Evolutionary conservation across 352 stramenopile genomes (phyloP).

Genomic region (Phytophthora vignae): DNA sequence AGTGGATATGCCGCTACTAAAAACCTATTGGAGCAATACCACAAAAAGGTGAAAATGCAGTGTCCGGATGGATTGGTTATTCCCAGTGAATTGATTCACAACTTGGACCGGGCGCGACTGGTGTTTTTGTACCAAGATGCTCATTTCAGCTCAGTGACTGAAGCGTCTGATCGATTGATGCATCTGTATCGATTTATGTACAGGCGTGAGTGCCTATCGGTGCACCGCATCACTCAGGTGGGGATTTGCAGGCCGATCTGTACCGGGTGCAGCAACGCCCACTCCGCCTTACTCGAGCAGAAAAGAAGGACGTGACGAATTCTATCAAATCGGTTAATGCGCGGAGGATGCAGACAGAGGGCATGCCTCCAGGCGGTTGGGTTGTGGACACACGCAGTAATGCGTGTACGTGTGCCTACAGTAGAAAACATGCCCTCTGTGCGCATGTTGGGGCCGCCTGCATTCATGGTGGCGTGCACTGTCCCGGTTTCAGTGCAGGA

Average conservation of each 20-base stretch:
- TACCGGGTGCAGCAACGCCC: not conserved
- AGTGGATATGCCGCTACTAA: constrained; percentile 2
- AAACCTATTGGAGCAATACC: constrained; percentile 6
- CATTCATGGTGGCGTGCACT: not conserved
- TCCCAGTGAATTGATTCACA: constrained; percentile 6
- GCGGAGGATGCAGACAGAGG: constrained; percentile 6
- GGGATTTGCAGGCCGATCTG: not conserved
- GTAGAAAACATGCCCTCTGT: not conserved
- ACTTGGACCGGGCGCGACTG: constrained; percentile 2
- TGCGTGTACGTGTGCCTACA: not conserved
- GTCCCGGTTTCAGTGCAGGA: not conserved
- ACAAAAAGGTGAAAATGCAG: not conserved
- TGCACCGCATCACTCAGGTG: not conserved
- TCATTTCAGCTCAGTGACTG: not conserved
- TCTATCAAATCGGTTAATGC: constrained; percentile 4
- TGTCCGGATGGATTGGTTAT: no score
- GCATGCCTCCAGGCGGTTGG: constrained; percentile 3
- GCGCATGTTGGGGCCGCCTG: not conserved
- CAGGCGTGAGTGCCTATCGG: not conserved
- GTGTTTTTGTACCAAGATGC: constrained; percentile 7
- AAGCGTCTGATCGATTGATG: not conserved
- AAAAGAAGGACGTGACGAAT: not conserved
- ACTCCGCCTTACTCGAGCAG: not conserved
- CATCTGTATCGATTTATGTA: constrained; percentile 7
- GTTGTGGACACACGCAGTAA: constrained; percentile 5